A percentile compares a stretch with the other conserved stretches of the same genome.
phyloP scores from a whole-genome alignment of 768 basidiomycete genomes.

The Leccinum boreale region DNA sequence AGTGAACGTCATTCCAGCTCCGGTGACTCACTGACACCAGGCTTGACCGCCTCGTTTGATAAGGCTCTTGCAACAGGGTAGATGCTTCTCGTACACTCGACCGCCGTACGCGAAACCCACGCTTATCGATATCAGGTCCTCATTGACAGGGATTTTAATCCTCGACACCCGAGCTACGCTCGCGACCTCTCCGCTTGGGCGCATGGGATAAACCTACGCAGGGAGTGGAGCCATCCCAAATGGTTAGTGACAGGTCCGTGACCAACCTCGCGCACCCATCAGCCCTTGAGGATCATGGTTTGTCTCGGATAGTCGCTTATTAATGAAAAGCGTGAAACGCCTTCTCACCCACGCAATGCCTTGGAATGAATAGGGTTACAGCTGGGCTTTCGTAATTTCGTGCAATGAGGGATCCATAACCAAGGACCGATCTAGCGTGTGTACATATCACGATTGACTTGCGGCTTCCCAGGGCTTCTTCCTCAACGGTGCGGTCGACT shows the following conservation, averaged over 20 bases:
- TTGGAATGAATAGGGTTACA: slow-evolving; percentile 9
- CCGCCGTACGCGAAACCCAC: slow-evolving; percentile 9
- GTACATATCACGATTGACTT: slow-evolving; percentile 14
- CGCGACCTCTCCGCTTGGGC: not conserved
- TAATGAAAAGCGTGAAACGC: not conserved
- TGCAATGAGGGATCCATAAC: slow-evolving; percentile 5
- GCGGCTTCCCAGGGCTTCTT: slow-evolving; percentile 69
- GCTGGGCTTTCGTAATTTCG: slow-evolving; percentile 13
- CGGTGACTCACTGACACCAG: slow-evolving; percentile 18
- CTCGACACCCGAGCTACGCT: slow-evolving; percentile 6
- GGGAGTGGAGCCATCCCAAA: not conserved
- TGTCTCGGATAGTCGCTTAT: slow-evolving; percentile 8
- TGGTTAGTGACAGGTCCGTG: not conserved
- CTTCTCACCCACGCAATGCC: slow-evolving; percentile 12
- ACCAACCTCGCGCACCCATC: slow-evolving; percentile 3
- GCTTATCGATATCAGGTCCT: not conserved
- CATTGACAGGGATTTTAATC: not conserved
- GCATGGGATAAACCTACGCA: not conserved
- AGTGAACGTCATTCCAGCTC: slow-evolving; percentile 12
- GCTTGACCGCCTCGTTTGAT: slow-evolving; percentile 7
- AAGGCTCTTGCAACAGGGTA: not conserved
- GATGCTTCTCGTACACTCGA: not conserved
- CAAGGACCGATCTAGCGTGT: slow-evolving; percentile 10
- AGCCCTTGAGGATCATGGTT: slow-evolving; percentile 4
- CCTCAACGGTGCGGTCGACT: slow-evolving; percentile 46